These are phyloP conservation scores for Skeletonema grethae DNA, from an alignment of 108 stramenopile species.

Conservation along the genomic window DNA sequence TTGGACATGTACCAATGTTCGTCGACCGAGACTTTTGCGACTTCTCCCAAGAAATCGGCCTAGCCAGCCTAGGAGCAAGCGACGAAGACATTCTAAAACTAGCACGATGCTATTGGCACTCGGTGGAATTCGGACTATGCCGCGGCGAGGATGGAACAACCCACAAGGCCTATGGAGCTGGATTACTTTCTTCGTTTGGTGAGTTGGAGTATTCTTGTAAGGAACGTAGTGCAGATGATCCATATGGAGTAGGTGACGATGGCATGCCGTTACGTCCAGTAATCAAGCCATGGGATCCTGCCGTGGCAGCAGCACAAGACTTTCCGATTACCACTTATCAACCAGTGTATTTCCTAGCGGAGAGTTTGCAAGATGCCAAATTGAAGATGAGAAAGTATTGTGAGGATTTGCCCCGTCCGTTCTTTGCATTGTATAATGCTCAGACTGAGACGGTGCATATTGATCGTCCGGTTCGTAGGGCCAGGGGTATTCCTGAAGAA, in stretches of 20 bases:
- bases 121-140: slow-evolving; percentile 96
- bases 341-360: slow-evolving; percentile 95
- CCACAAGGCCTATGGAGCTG: slow-evolving; percentile 96
- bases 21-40: slow-evolving; percentile 96
- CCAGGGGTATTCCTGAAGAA: slow-evolving; percentile 33
- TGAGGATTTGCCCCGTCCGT: slow-evolving; percentile 85
- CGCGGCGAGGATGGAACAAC: slow-evolving; percentile 67
- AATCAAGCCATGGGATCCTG: slow-evolving; percentile 93
- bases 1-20: slow-evolving; percentile 98
- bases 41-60: slow-evolving; percentile 95
- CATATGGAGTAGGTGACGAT: slow-evolving; percentile 18
- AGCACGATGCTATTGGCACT: slow-evolving; percentile 94
- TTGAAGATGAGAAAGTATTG: slow-evolving; percentile 86
- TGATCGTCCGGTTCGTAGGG: slow-evolving; percentile 79
- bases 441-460: slow-evolving; percentile 84
- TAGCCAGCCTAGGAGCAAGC: slow-evolving; percentile 92
- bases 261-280: slow-evolving; percentile 55
- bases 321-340: slow-evolving; percentile 98
- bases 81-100: slow-evolving; percentile 92
- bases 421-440: slow-evolving; percentile 89
- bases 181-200: slow-evolving; percentile 93
- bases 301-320: slow-evolving; percentile 80
- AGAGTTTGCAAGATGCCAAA: slow-evolving; percentile 87
- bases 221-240: slow-evolving; percentile 45
- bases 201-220: slow-evolving; percentile 95